Conservation (phyloP, 495 filamentous ascomycete species). For the Sabuloglossum arenarium region DNA sequence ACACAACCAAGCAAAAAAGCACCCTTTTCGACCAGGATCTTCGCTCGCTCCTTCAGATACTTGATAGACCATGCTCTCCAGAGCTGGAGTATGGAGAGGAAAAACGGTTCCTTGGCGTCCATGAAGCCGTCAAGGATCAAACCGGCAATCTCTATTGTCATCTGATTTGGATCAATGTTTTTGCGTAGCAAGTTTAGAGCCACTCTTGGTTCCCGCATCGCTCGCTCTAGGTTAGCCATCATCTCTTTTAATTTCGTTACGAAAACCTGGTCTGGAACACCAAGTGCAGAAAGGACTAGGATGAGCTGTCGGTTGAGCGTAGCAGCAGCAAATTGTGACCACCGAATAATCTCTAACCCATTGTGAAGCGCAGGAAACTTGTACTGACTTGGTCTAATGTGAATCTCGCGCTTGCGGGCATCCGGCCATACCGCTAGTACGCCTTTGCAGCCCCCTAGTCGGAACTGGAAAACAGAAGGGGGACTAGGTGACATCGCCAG, state of each 20-base stretch:
- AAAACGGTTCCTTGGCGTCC: constrained; percentile 53
- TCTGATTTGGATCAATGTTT: constrained; percentile 72
- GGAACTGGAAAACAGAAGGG: constrained; percentile 80
- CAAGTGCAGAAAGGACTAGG: constrained; percentile 55
- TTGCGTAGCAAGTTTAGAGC: constrained; percentile 46
- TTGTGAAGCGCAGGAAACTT: constrained; percentile 62
- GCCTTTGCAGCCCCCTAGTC: constrained; percentile 81
- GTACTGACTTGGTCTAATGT: constrained; percentile 61
- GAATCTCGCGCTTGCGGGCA: constrained; percentile 35
- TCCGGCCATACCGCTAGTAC: constrained; percentile 55
- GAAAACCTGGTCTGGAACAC: constrained; percentile 49
- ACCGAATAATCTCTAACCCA: constrained; percentile 66
- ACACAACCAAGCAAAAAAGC: constrained; percentile 79
- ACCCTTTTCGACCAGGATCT: constrained; percentile 58
- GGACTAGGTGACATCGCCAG: constrained; percentile 25
- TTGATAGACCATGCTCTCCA: constrained; percentile 76
- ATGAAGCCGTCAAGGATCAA: constrained; percentile 73
- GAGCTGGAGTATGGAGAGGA: constrained; percentile 47
- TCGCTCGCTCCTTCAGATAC: constrained; percentile 78
- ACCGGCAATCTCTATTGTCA: constrained; percentile 45
- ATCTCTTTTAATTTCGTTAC: constrained; percentile 39
- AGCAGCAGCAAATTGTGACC: constrained; percentile 50
- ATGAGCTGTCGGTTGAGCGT: constrained; percentile 83
- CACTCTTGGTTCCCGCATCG: constrained; percentile 38
- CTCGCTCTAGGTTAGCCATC: constrained; percentile 38